Evolutionary conservation across 306 rosid species (phyloP).

Genomic region (Gillenia trifoliata): DNA sequence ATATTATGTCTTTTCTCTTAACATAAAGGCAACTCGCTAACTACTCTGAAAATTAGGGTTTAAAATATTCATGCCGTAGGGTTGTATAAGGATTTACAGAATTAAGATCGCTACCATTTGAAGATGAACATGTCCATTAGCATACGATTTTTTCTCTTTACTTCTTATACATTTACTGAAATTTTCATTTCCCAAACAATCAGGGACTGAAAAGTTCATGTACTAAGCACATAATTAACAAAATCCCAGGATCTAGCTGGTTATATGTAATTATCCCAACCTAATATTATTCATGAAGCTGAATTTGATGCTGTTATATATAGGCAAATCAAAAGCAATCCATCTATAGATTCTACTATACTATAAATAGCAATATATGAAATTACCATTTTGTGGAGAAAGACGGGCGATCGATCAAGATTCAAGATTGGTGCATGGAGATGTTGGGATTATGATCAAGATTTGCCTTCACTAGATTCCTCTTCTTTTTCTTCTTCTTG

Average conservation of each 20-base stretch:
- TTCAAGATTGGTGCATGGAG: conserved; percentile 14
- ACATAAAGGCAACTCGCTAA: not conserved
- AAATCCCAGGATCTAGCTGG: not conserved
- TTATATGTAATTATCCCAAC: not conserved
- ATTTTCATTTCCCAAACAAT: not conserved
- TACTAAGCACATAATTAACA: not conserved
- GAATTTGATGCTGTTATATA: not conserved
- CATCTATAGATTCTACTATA: not conserved
- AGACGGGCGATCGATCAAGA: not conserved
- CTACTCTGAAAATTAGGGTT: conserved; percentile 29
- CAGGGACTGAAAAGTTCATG: not conserved
- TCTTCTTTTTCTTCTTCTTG: conserved; percentile 61
- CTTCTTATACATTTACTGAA: not conserved
- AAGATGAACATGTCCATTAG: not conserved
- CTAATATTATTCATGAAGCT: not conserved
- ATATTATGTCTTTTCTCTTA: conserved; percentile 1
- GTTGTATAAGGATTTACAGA: not conserved
- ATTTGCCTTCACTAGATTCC: conserved; percentile 20
- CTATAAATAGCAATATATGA: not conserved
- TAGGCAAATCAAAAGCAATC: not conserved
- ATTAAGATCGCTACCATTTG: not conserved
- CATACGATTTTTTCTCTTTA: not conserved
- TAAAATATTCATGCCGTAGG: conserved; percentile 13
- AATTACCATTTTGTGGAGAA: conserved; percentile 8
- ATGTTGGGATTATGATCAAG: conserved; percentile 14